Evolutionary conservation across 768 basidiomycete genomes (phyloP).

Genomic region (Suillus clintonianus): DNA sequence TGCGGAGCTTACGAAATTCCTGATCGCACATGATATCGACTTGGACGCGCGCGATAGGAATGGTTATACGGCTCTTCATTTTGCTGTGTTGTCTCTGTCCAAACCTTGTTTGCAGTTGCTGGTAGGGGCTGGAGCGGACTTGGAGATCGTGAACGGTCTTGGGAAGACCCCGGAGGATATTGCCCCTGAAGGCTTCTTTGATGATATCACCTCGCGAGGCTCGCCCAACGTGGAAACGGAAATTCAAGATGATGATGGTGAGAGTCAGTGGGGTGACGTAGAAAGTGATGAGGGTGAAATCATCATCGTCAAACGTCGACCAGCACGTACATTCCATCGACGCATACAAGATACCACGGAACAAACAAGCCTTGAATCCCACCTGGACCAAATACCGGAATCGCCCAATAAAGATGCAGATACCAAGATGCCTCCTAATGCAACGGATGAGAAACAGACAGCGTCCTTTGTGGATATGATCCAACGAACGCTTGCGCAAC

Average conservation of each 20-base stretch:
- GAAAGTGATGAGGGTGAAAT: conserved; percentile 64
- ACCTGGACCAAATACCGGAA: conserved; percentile 4
- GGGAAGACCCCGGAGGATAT: conserved; percentile 74
- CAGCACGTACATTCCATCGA: conserved; percentile 38
- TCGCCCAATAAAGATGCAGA: conserved; percentile 9
- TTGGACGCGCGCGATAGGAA: conserved; percentile 85
- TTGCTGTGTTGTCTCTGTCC: conserved; percentile 71
- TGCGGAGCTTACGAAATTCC: conserved; percentile 64
- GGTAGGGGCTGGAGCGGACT: conserved; percentile 78
- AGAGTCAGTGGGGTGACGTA: conserved; percentile 68
- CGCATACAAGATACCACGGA: conserved; percentile 21
- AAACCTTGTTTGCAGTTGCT: conserved; percentile 65
- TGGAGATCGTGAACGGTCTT: conserved; percentile 69
- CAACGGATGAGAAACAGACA: conserved; percentile 38
- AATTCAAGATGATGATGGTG: conserved; percentile 42
- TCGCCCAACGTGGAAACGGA: conserved; percentile 24
- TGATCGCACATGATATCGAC: conserved; percentile 73
- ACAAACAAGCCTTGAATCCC: conserved; percentile 2
- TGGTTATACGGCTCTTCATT: conserved; percentile 88
- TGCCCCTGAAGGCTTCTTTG: conserved; percentile 47
- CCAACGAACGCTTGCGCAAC: conserved; percentile 67
- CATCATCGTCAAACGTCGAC: conserved; percentile 28
- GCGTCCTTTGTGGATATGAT: conserved; percentile 68
- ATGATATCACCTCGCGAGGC: conserved; percentile 27
- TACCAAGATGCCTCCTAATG: conserved; percentile 24